Base-by-base conservation (phyloP, 805 yeast genomes). In the Pichia membranifaciens region DNA sequence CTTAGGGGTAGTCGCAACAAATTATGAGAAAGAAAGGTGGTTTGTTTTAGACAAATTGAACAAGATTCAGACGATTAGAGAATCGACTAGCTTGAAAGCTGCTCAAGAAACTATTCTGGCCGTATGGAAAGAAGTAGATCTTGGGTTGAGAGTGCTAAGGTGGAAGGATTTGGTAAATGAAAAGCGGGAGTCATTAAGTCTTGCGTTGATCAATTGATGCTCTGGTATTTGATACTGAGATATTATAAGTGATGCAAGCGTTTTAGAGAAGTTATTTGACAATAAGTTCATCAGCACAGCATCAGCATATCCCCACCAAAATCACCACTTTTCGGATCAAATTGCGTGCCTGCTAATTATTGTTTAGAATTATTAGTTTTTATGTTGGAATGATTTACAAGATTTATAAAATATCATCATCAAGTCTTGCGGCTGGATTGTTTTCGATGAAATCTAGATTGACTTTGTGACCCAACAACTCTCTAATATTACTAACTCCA, bases 391-490 rank as follows among this genome's bases (percentile, higher is more conserved):
- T 8, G 29, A 9, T 33, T 33, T 9, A 37, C 25, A 37, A 20
- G 6, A 18, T 22, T 50, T 51, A 71, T 37, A 67, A 70, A 49
- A 79, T 69, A 49, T 80, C 82, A 70, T 84, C 88, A 58, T 95
- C 99, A 61, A 93, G 75, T 72, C 99, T 84, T 48, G 97, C 98
- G 52, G 99, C 99, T 40, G 99, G 96, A 65, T 93, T 95, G 50
- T 81, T 81, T 72, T 93, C 97, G 58, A 93, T 86, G 69, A 93
- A 91, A 64, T 88, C 96, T 57, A 93, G 76, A 53, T 88, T 80
- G 41, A 93, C 98, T 74, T 95, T 93, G 70, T 93, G 99, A 51
- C 99, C 99, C 64, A 93, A 75, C 61, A 93, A 73, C 69, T 93
- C 99, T 75, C 99, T 84, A 61, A 93, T 93, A 68, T 93, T 93